phyloP scores from a whole-genome alignment of 768 basidiomycete species.

The Auriscalpium vulgare region DNA sequence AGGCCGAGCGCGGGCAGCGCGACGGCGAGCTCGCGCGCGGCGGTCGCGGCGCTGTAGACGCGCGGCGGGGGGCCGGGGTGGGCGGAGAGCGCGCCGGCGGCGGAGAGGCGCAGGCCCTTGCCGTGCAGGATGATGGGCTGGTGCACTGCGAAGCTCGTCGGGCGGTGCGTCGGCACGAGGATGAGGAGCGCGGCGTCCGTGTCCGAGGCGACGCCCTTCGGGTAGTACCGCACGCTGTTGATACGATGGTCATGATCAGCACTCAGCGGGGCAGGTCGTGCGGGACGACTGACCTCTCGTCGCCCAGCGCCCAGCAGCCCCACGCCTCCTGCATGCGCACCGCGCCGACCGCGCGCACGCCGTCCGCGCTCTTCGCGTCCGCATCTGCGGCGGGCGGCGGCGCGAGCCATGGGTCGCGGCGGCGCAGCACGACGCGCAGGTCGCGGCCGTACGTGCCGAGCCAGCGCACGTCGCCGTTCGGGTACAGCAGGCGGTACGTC shows the following conservation, averaged over 20 bases:
- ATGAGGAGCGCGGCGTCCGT: constrained; percentile 10
- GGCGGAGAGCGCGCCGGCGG: constrained; percentile 3
- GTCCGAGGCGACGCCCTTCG: constrained; percentile 4
- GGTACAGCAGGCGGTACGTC: constrained; percentile 42
- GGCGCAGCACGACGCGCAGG: constrained; percentile 31
- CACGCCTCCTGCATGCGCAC: constrained; percentile 18
- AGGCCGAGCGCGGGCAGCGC: constrained; percentile 13
- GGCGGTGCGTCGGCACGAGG: constrained; percentile 7
- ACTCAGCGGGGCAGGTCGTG: too few species aligned
- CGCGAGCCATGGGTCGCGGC: constrained; percentile 17
- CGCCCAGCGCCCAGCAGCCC: constrained; percentile 26
- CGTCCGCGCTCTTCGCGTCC: constrained; percentile 6
- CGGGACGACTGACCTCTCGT: constrained; percentile 9
- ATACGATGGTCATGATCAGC: too few species aligned
- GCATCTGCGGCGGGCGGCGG: constrained; percentile 20
- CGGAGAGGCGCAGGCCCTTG: constrained; percentile 6
- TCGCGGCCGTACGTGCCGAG: constrained; percentile 37
- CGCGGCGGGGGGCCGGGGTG: constrained; percentile 5
- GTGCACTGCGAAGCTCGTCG: constrained; percentile 10
- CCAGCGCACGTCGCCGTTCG: constrained; percentile 37
- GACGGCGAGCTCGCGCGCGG: constrained; percentile 2
- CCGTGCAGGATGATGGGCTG: constrained; percentile 15
- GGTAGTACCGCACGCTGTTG: constrained; percentile 10
- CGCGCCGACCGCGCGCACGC: constrained; percentile 17
- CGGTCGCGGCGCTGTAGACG: constrained; percentile 7